Evolutionary conservation across 2,329 filamentous ascomycete species (phyloP), one percentile per base, ranked within the genome.

Genomic region (Lecanicillium sp.): DNA sequence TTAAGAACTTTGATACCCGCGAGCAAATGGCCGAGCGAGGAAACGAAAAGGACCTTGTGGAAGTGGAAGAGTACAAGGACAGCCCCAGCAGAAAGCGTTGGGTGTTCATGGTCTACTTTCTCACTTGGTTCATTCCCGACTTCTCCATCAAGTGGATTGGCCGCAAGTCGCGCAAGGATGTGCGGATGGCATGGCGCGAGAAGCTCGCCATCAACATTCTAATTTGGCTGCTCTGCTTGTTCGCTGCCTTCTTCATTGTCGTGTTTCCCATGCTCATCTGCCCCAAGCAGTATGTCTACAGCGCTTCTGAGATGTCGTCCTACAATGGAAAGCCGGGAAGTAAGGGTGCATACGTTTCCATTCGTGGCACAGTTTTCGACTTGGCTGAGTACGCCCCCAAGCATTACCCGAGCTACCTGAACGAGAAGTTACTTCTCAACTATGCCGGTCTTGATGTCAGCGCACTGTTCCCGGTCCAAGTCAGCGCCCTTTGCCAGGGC

Each of bases 121-220:
- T 98, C 44, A 98, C 92, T 4, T 98, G 80, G 70, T 87, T 81
- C 49, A 68, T 95, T 33, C 92, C 92, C 5, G 89, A 96, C 56
- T 84, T 95, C 50, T 53, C 82, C 31, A 84, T 97, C 56, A 77
- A 79, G 39, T 70, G 71, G 51, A 44, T 94, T 29, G 90, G 90
- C 17, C 75, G 84, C 37, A 96, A 96, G 83, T 76, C 84, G 43
- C 85, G 92, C 44, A 94, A 94, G 57, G 92, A 98, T 59, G 79
- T 98, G 8, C 84, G 89, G 17, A 73, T 84, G 58, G 92, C 92
- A 1, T 98, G 92, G 92, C 77, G 92, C 56, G 92, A 98, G 61
- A 98, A 98, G 71, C 60, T 98, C 43, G 90, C 92, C 39, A 98
- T 98, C 72, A 98, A 98, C 68, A 72, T 98, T 59, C 74, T 97